Conservation (phyloP, 176 grass and related monocot genomes). For the Pontederia paniculata region DNA sequence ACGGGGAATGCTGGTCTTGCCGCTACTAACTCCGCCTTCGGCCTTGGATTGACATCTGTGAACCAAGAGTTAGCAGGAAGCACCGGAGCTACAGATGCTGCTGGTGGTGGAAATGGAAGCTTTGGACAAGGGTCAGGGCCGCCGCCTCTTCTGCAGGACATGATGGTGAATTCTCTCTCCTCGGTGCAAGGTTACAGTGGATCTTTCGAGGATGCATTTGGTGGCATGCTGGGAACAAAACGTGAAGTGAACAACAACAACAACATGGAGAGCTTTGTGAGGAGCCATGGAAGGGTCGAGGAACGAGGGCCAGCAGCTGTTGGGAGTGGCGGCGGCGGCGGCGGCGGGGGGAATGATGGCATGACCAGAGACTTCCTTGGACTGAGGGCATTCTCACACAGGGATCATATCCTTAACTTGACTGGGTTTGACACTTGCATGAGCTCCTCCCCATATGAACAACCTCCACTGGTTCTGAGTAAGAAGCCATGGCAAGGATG, state of each 20-base stretch:
- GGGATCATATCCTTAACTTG: conserved; percentile 59
- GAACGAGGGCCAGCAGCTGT: conserved; percentile 3
- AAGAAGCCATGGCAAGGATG: conserved; percentile 61
- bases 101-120: background rate
- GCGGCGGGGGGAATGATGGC: conserved; percentile 18
- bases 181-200: background rate
- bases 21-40: conserved; percentile 10
- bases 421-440: conserved; percentile 60
- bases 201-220: background rate
- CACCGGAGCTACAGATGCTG: no score
- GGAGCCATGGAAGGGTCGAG: conserved; percentile 27
- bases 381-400: conserved; percentile 65
- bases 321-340: background rate
- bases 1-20: conserved; percentile 8
- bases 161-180: background rate
- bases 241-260: background rate
- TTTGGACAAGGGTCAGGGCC: conserved; percentile 11
- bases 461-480: conserved; percentile 26
- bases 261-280: conserved; percentile 5
- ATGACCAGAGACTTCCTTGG: conserved; percentile 88
- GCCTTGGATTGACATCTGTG: conserved; percentile 13
- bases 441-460: conserved; percentile 48
- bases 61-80: conserved; percentile 12
- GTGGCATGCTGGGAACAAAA: conserved; percentile 11
- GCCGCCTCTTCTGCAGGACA: conserved; percentile 18